Base-by-base conservation (phyloP, 805 yeast species). In the Candida nonsorbophila region DNA sequence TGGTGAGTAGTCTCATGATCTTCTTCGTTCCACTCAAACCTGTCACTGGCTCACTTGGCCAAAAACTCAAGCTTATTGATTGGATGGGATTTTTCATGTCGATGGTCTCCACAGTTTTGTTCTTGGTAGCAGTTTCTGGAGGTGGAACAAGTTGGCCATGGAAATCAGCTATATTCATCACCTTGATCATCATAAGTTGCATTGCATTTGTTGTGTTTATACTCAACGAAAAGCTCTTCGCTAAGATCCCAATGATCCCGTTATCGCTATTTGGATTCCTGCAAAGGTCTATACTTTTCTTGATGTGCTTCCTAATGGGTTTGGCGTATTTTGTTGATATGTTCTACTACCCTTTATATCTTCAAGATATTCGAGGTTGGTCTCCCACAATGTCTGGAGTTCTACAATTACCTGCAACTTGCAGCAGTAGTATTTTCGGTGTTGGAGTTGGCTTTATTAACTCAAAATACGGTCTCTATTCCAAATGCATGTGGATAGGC, bases 131-230 rank as follows among this genome's bases (percentile, higher is more conserved):
- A 2, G 48, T 76, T 15, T 65, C 69, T 36, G 78, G 79, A 11
- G 86, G 85, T 20, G 85, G 85, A 3, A 55, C 69, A 10, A 55
- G 68, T 6, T 77, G 65, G 45, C 45, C 59, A 0, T 81, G 87
- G 87, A 42, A 63, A 38, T 68, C 64, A 29, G 33, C 64, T 2
- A 28, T 55, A 5, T 58, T 61, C 6, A 62, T 63, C 14, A 35
- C 42, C 9, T 43, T 62, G 41, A 51, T 63, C 26, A 38, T 48
- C 5, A 42, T 60, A 8, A 68, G 69, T 2, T 51, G 51, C 2
- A 15, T 50, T 6, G 42, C 53, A 14, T 52, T 68, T 11, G 32
- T 65, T 1, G 34, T 44, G 0, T 77, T 80, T 33, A 19, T 77
- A 7, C 15, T 71, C 3, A 59, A 69, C 14, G 84, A 81, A 41